A percentile compares a stretch with the other conserved stretches of the same genome.
Evolutionary conservation across 257 asterid species (phyloP).

Genomic region (Vinca minor): DNA sequence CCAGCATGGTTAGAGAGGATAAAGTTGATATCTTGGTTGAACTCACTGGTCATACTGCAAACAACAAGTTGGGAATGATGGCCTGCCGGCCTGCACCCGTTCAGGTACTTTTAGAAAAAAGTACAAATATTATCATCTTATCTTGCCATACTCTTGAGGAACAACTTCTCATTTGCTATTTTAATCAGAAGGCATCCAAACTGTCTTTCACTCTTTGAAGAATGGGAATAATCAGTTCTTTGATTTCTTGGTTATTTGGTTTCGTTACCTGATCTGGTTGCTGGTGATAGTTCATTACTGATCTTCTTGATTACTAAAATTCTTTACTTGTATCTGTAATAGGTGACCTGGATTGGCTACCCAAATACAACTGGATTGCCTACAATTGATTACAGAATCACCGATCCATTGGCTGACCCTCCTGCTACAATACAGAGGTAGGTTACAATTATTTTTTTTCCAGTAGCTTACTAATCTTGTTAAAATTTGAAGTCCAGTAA

Average conservation of each 20-base stretch:
- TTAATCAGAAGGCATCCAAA: slow-evolving; percentile 8
- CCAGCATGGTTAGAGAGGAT: slow-evolving; percentile 87
- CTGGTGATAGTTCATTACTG: neutral
- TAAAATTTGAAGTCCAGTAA: neutral
- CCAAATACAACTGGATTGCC: slow-evolving; percentile 99
- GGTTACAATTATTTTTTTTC: slow-evolving; percentile 5
- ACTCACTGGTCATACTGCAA: slow-evolving; percentile 99
- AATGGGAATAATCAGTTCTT: too few species aligned
- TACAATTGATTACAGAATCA: slow-evolving; percentile 86
- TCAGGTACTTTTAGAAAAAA: slow-evolving; percentile 49
- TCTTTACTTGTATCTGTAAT: slow-evolving; percentile 17
- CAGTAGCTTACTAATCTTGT: slow-evolving; percentile 1
- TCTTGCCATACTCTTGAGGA: slow-evolving; percentile 1
- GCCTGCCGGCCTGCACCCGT: slow-evolving; percentile 99
- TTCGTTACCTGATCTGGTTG: slow-evolving; percentile 1
- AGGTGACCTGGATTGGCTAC: slow-evolving; percentile 99
- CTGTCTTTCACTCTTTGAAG: slow-evolving; percentile 3
- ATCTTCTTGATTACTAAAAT: neutral
- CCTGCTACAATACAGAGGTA: slow-evolving; percentile 77
- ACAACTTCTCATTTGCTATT: slow-evolving; percentile 5
- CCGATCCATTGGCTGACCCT: slow-evolving; percentile 84
- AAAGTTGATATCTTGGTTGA: slow-evolving; percentile 91
- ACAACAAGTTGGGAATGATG: slow-evolving; percentile 97
- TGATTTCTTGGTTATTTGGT: neutral
- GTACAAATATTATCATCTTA: neutral